These are phyloP conservation scores for Yamagishiella unicocca DNA, from an alignment of 139 green algal species.

Conservation along the genomic window DNA sequence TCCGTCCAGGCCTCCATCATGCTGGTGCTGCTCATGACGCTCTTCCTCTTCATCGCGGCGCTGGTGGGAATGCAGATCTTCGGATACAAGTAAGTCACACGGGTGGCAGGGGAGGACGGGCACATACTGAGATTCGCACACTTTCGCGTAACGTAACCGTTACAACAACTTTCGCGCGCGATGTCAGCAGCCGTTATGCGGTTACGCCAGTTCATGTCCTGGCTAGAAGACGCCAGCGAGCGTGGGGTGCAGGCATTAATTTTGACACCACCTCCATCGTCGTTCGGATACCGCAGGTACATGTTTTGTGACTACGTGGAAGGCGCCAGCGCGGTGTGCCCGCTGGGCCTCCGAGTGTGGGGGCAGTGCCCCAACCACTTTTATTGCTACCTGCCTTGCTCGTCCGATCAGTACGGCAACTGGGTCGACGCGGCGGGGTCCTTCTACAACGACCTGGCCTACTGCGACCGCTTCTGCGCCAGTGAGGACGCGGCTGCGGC, in stretches of 20 bases:
- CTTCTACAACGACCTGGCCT: slow-evolving; percentile 60
- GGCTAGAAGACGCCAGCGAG: no score
- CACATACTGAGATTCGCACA: no score
- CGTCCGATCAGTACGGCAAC: background rate
- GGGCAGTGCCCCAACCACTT: slow-evolving; percentile 43
- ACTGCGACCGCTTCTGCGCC: slow-evolving; percentile 66
- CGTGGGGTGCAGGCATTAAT: no score
- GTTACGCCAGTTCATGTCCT: no score
- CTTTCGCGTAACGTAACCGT: no score
- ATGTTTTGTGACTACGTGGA: slow-evolving; percentile 48
- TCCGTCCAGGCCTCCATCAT: slow-evolving; percentile 69
- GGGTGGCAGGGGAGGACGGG: background rate
- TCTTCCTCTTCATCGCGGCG: slow-evolving; percentile 82
- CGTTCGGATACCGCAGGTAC: slow-evolving; percentile 19
- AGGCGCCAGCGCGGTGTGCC: slow-evolving; percentile 15
- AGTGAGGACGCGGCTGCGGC: background rate
- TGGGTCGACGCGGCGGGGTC: slow-evolving; percentile 47
- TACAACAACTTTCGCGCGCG: no score
- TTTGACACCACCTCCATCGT: no score
- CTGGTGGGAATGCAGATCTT: slow-evolving; percentile 84
- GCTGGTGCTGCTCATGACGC: slow-evolving; percentile 74
- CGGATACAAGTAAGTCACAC: slow-evolving; percentile 28
- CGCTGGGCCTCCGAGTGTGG: slow-evolving; percentile 26
- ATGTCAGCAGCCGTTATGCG: no score
- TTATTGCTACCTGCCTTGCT: slow-evolving; percentile 41